Percentiles rank a stretch among this genome's conserved stretches.
These are phyloP conservation scores for Suillus occidentalis DNA, from an alignment of 768 basidiomycete species.

Conservation along the genomic window DNA sequence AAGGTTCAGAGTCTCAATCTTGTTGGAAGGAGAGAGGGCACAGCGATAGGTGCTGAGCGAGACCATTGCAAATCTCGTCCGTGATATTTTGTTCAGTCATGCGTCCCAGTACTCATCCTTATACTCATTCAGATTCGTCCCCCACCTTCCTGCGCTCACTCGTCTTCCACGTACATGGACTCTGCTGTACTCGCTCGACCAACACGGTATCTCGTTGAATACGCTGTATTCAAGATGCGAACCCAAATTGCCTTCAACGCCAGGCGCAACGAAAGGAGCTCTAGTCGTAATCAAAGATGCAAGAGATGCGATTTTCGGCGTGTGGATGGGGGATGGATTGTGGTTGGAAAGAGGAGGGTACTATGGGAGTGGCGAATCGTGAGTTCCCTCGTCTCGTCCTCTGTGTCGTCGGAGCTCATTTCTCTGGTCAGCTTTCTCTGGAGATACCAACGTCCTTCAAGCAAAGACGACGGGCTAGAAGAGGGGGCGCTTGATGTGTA, in stretches of 20 bases:
- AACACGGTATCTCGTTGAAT: slow-evolving; percentile 90
- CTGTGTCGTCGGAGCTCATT: not conserved
- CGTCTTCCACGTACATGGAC: slow-evolving; percentile 74
- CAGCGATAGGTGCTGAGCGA: slow-evolving; percentile 50
- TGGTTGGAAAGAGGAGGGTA: slow-evolving; percentile 62
- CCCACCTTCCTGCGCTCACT: slow-evolving; percentile 69
- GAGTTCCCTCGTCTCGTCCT: slow-evolving; percentile 15
- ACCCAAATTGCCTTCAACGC: slow-evolving; percentile 27
- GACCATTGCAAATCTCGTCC: slow-evolving; percentile 60
- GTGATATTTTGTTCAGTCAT: slow-evolving; percentile 16
- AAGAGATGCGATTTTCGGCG: slow-evolving; percentile 71
- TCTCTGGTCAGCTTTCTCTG: slow-evolving; percentile 67
- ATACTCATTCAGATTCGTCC: slow-evolving; percentile 56
- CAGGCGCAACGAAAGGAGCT: slow-evolving; percentile 40
- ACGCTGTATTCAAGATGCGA: slow-evolving; percentile 79
- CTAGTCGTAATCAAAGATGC: slow-evolving; percentile 69
- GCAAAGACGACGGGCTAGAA: slow-evolving; percentile 39
- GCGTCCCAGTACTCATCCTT: not conserved
- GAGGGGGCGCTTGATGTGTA: slow-evolving; percentile 60
- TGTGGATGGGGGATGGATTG: slow-evolving; percentile 77
- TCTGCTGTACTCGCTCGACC: slow-evolving; percentile 87
- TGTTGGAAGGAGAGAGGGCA: slow-evolving; percentile 55
- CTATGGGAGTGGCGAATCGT: slow-evolving; percentile 91
- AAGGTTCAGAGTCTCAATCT: slow-evolving; percentile 44
- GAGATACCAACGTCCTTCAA: slow-evolving; percentile 45